Percentiles rank a stretch among this genome's conserved stretches.
Evolutionary conservation across 306 rosid species (phyloP).

Genomic region (Prunus armeniaca): DNA sequence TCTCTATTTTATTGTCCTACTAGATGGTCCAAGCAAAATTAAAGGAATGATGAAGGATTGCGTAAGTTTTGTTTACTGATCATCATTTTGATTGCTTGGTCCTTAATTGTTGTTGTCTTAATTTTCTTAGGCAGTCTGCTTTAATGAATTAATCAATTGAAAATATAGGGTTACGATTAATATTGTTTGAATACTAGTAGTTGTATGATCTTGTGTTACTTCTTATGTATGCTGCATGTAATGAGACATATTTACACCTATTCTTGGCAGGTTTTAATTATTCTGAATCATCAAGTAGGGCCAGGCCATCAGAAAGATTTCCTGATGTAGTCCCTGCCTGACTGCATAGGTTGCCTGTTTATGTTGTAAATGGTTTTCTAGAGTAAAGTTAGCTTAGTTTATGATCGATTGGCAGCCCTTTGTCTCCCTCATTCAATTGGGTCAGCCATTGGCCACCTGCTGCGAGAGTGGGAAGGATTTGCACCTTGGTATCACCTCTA

Average conservation of each 20-base stretch:
- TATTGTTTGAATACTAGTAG: neutral
- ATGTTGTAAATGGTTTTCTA: neutral
- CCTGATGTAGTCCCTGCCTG: constrained; percentile 1
- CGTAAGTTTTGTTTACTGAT: neutral
- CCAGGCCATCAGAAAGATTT: neutral
- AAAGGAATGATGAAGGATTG: neutral
- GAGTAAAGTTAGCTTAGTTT: constrained; percentile 9
- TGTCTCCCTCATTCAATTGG: constrained; percentile 21
- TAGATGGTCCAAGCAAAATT: neutral
- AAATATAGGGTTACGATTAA: too few species aligned
- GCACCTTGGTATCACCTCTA: neutral
- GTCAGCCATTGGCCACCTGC: constrained; percentile 10
- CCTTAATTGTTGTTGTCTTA: too few species aligned
- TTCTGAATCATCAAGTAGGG: neutral
- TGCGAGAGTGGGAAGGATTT: constrained; percentile 15
- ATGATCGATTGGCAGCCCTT: constrained; percentile 9
- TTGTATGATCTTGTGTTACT: neutral
- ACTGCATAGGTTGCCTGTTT: neutral
- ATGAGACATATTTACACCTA: neutral
- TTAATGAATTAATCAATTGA: neutral
- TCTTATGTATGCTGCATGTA: neutral
- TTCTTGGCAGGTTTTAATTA: constrained; percentile 1
- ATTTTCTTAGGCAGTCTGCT: too few species aligned
- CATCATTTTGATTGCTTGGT: too few species aligned
- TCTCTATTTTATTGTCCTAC: too few species aligned